Percentiles rank a stretch among this genome's conserved stretches.
These are phyloP conservation scores for Ilyonectria sp. DNA, from an alignment of 2,329 filamentous ascomycete genomes.

Conservation along the genomic window DNA sequence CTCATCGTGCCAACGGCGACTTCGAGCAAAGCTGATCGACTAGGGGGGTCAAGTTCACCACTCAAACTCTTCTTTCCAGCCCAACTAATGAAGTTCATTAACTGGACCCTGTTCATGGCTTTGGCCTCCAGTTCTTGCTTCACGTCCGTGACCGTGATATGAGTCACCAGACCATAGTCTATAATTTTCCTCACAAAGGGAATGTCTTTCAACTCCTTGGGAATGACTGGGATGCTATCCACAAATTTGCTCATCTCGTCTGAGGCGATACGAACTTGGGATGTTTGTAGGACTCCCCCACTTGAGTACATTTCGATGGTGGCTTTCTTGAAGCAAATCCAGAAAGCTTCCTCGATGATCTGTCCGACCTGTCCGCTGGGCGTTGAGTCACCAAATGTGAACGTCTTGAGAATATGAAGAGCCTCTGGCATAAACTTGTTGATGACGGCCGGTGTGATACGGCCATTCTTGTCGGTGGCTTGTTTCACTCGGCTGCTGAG, in stretches of 20 bases:
- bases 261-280: conserved; percentile 83
- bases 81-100: conserved; percentile 90
- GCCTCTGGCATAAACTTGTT: conserved; percentile 81
- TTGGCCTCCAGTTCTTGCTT: conserved; percentile 86
- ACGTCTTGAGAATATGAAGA: conserved; percentile 87
- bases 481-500: conserved; percentile 74
- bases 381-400: conserved; percentile 90
- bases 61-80: conserved; percentile 78
- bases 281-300: conserved; percentile 87
- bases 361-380: conserved; percentile 87
- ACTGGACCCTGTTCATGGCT: conserved; percentile 83
- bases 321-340: conserved; percentile 88
- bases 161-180: conserved; percentile 88
- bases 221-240: conserved; percentile 88
- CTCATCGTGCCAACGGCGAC: conserved; percentile 83
- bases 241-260: conserved; percentile 81
- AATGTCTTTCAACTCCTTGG: conserved; percentile 80
- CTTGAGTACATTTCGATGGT: conserved; percentile 92
- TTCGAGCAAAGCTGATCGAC: conserved; percentile 79
- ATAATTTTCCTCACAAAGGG: conserved; percentile 85
- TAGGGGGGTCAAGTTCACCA: conserved; percentile 80
- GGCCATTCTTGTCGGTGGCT: conserved; percentile 61
- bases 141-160: conserved; percentile 90
- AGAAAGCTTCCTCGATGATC: conserved; percentile 95
- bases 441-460: conserved; percentile 75